A percentile compares a stretch with the other conserved stretches of the same genome.
These are phyloP conservation scores for Dictyostelium firmibasis DNA, from an alignment of 78 protist genomes.

Conservation along the genomic window DNA sequence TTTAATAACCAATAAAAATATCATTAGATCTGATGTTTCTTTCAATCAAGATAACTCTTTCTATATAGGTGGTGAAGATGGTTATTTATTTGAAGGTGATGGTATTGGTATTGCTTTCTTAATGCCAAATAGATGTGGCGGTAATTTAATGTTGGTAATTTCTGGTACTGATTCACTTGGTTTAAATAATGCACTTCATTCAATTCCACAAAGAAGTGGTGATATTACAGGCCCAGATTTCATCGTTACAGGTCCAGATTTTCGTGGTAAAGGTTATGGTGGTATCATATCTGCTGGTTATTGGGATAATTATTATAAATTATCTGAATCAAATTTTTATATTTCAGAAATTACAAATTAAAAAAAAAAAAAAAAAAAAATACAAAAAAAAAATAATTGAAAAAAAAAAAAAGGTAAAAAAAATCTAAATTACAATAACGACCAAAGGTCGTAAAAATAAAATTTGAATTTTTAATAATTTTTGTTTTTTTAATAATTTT, in stretches of 20 bases:
- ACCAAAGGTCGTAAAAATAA: no score
- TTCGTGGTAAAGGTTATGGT: constrained; percentile 43
- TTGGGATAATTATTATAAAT: neutral
- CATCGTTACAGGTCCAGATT: constrained; percentile 37
- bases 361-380: neutral
- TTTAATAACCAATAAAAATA: neutral
- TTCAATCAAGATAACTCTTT: constrained; percentile 11
- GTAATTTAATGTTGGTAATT: constrained; percentile 18
- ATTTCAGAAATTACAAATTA: constrained; percentile 2
- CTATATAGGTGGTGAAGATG: neutral
- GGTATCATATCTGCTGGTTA: constrained; percentile 41
- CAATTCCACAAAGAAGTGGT: constrained; percentile 46
- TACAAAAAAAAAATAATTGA: no score
- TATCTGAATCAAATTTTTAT: constrained; percentile 7
- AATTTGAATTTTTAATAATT: no score
- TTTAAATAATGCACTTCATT: constrained; percentile 18
- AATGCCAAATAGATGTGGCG: constrained; percentile 41
- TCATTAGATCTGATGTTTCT: neutral
- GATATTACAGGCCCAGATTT: constrained; percentile 25
- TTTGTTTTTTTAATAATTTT: no score
- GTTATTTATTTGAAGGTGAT: neutral
- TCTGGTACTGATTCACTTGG: constrained; percentile 13
- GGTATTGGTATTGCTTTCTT: constrained; percentile 27
- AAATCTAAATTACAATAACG: no score
- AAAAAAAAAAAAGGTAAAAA: no score